Evolutionary conservation across 1,284 basidiomycete genomes (phyloP).

Genomic region (Apiotrichum siamense): DNA sequence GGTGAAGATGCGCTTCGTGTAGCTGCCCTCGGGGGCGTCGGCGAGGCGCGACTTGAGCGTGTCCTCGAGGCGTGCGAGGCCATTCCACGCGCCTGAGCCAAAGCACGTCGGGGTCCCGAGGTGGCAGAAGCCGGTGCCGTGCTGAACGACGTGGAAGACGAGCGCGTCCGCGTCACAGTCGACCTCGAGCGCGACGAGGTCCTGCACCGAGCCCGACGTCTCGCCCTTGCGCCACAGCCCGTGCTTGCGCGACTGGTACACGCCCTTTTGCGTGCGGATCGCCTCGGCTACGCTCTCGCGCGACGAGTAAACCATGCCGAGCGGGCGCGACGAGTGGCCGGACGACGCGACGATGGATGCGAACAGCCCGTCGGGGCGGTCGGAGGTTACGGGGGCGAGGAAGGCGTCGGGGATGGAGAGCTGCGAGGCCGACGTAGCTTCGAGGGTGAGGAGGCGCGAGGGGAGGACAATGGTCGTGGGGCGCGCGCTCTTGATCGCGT

Average conservation of each 20-base stretch:
- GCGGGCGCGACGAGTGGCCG: conserved; percentile 64
- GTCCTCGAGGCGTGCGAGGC: conserved; percentile 74
- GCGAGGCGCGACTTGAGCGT: conserved; percentile 68
- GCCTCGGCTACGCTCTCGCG: conserved; percentile 76
- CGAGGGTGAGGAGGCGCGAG: conserved; percentile 62
- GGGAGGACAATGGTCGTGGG: conserved; percentile 70
- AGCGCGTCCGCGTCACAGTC: conserved; percentile 94
- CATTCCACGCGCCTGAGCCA: conserved; percentile 52
- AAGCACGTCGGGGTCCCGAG: conserved; percentile 82
- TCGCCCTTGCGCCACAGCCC: conserved; percentile 97
- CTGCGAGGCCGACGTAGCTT: conserved; percentile 53
- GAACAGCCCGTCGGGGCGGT: conserved; percentile 86
- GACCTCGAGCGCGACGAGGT: conserved; percentile 70
- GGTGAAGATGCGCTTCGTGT: conserved; percentile 82
- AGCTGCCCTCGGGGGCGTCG: conserved; percentile 81
- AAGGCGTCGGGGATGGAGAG: conserved; percentile 80
- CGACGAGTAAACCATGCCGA: conserved; percentile 98
- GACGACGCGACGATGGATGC: conserved; percentile 77
- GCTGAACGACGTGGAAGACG: conserved; percentile 86
- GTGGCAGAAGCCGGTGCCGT: conserved; percentile 91
- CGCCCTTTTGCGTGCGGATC: conserved; percentile 80
- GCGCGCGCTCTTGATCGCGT: conserved; percentile 58
- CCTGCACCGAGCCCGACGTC: conserved; percentile 89
- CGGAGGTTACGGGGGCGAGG: conserved; percentile 72
- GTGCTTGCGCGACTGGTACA: conserved; percentile 94